A percentile compares a stretch with the other conserved stretches of the same genome.
phyloP scores from a whole-genome alignment of 2,329 filamentous ascomycete genomes.

The Aspergillus pseudoglaucus region DNA sequence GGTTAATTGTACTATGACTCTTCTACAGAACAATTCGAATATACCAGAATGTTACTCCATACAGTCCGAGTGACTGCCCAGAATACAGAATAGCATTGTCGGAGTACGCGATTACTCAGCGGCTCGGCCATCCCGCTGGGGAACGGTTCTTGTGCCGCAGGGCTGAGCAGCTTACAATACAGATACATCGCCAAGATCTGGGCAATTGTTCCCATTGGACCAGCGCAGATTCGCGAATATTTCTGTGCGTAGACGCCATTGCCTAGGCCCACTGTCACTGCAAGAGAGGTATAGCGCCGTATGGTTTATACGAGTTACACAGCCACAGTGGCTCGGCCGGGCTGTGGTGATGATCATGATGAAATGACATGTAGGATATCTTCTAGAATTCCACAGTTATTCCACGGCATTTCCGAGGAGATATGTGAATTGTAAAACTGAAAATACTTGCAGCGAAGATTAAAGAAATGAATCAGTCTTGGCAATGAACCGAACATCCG shows the following conservation, averaged over 20 bases:
- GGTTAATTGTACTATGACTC: too few relatives aligned
- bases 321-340: neutral
- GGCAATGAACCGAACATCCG: too few relatives aligned
- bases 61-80: neutral
- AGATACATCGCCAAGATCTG: neutral
- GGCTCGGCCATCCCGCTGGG: neutral
- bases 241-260: neutral
- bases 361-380: neutral
- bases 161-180: neutral
- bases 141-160: slow-evolving; percentile 1
- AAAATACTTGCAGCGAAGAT: too few relatives aligned
- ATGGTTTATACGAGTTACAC: neutral
- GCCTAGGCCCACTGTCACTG: neutral
- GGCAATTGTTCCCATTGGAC: neutral
- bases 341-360: neutral
- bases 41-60: neutral
- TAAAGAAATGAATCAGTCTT: too few relatives aligned
- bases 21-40: too few relatives aligned
- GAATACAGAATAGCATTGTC: too few relatives aligned
- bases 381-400: neutral
- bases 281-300: neutral
- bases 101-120: neutral
- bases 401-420: too few relatives aligned
- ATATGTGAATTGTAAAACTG: too few relatives aligned
- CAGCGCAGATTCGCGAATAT: neutral